These are phyloP conservation scores for Salicornia ramosissima DNA, from an alignment of 148 eudicot genomes.

Conservation along the genomic window DNA sequence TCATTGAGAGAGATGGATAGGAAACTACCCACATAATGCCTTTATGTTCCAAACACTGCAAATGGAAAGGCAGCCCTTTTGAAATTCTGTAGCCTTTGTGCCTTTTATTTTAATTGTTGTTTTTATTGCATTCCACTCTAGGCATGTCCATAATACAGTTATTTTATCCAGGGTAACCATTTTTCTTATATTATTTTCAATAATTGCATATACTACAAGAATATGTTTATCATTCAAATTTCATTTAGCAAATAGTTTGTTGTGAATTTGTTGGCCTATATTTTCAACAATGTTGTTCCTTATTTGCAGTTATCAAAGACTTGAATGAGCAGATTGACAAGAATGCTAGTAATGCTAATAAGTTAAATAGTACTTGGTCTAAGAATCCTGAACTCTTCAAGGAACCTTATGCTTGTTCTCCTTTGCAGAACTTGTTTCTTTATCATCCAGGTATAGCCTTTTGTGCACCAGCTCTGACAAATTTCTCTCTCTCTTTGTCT, in stretches of 20 bases:
- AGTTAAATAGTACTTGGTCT: conserved; percentile 59
- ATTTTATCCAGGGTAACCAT: neutral
- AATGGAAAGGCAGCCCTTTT: no score
- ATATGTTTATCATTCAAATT: neutral
- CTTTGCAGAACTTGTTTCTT: conserved; percentile 57
- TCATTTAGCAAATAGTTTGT: neutral
- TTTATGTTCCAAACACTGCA: no score
- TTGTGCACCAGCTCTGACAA: neutral
- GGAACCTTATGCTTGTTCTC: conserved; percentile 58
- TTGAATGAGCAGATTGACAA: conserved; percentile 37
- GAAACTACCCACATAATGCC: no score
- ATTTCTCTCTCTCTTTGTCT: neutral
- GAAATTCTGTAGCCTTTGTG: no score
- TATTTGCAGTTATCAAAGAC: conserved; percentile 55
- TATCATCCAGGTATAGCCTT: conserved; percentile 63
- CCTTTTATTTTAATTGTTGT: no score
- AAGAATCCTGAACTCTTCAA: conserved; percentile 49
- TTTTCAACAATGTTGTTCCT: conserved; percentile 17
- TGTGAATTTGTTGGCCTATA: neutral
- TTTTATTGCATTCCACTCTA: no score
- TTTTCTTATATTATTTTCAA: neutral
- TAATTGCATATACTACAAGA: neutral
- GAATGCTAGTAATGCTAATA: conserved; percentile 29
- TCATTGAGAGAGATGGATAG: no score
- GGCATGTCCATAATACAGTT: neutral